Percentiles rank a stretch among this genome's conserved stretches.
Evolutionary conservation across 768 basidiomycete genomes (phyloP).

Genomic region (Rhodotorula graminis): DNA sequence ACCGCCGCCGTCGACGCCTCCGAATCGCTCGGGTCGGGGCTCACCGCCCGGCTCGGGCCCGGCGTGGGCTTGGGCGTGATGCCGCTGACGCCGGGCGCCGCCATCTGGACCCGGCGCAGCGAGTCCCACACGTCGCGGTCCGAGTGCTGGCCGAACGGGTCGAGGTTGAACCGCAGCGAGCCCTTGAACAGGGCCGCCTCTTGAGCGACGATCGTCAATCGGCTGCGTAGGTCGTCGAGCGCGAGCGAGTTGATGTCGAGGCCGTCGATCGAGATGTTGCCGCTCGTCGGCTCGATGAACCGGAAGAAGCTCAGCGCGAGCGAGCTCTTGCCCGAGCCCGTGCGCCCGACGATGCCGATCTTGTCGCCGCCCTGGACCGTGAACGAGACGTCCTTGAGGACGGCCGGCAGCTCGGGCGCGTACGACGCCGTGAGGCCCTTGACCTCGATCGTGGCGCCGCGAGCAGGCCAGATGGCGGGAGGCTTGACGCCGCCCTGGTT

Average conservation of each 20-base stretch:
- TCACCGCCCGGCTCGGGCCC: conserved; percentile 9
- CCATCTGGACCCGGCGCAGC: conserved; percentile 42
- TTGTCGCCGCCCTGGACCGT: conserved; percentile 46
- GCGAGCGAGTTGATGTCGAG: conserved; percentile 48
- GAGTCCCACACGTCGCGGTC: conserved; percentile 44
- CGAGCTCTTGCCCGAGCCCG: conserved; percentile 51
- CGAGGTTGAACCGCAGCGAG: conserved; percentile 64
- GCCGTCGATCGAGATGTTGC: conserved; percentile 48
- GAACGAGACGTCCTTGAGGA: conserved; percentile 46
- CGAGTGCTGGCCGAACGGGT: conserved; percentile 36
- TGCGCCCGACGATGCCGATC: conserved; percentile 55
- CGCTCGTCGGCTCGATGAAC: conserved; percentile 48
- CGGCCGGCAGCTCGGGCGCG: conserved; percentile 45
- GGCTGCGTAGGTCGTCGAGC: conserved; percentile 60
- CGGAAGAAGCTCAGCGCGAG: conserved; percentile 51
- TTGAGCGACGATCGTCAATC: conserved; percentile 57
- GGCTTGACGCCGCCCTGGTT: conserved; percentile 45
- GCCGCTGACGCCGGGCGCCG: conserved; percentile 19
- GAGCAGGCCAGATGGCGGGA: conserved; percentile 50
- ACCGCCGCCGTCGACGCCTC: conserved; percentile 15
- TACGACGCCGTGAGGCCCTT: conserved; percentile 45
- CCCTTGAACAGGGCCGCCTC: conserved; percentile 71
- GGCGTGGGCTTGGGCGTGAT: conserved; percentile 16
- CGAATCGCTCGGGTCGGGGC: conserved; percentile 2
- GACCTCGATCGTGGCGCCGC: conserved; percentile 47